phyloP scores from a whole-genome alignment of 805 yeast genomes.

The Tetrapisispora fleetii region DNA sequence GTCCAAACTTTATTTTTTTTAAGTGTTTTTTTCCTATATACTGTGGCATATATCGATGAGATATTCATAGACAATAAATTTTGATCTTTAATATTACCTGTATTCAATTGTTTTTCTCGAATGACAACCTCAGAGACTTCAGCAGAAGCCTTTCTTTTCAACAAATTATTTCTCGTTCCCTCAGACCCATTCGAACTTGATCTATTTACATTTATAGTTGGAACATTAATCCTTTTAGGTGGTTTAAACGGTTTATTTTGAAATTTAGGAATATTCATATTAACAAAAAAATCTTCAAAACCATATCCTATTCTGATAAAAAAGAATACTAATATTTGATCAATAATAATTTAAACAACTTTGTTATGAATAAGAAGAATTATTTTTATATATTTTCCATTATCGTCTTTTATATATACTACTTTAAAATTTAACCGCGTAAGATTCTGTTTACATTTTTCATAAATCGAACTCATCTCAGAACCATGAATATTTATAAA shows the following conservation, averaged over 20 bases:
- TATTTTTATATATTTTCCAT: too few species aligned
- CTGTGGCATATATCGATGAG: background rate
- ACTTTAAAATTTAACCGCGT: background rate
- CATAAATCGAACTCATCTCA: too few species aligned
- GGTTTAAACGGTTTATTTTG: constrained; percentile 45
- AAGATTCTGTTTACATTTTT: background rate
- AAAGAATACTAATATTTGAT: background rate
- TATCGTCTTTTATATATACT: background rate
- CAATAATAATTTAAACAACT: too few species aligned
- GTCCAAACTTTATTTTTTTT: constrained; percentile 93
- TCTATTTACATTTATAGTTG: background rate
- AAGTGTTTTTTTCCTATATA: constrained; percentile 56
- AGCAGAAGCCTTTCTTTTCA: background rate
- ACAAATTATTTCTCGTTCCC: background rate
- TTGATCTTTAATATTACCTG: background rate
- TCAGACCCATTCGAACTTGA: background rate
- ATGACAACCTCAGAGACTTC: background rate
- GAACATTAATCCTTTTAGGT: constrained; percentile 29
- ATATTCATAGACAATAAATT: background rate
- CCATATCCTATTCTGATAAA: background rate
- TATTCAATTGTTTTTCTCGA: background rate
- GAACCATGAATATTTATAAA: too few species aligned
- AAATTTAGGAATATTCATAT: constrained; percentile 22
- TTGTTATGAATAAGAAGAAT: too few species aligned
- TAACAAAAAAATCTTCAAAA: background rate